These are phyloP conservation scores for Umbelopsis isabellina DNA, from an alignment of 192 early-diverging fungal genomes.

Conservation along the genomic window DNA sequence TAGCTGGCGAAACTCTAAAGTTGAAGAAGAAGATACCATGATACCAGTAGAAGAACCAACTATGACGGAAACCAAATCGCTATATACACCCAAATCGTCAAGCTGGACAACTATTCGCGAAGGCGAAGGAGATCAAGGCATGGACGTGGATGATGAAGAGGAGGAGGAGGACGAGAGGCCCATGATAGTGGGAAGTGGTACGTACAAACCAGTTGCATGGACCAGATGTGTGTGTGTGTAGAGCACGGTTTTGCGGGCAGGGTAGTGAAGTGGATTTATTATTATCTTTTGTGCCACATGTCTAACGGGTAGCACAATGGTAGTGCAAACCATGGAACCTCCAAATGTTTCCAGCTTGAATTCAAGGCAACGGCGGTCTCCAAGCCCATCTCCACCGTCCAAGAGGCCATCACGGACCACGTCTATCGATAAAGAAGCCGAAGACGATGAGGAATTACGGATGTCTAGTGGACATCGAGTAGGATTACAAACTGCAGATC, in stretches of 20 bases:
- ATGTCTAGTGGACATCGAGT: conserved; percentile 41
- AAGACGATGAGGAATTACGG: conserved; percentile 11
- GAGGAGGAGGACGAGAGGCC: conserved; percentile 34
- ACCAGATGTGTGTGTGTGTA: too few species aligned
- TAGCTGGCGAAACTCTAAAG: conserved; percentile 21
- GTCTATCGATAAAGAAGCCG: neutral
- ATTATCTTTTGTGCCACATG: too few species aligned
- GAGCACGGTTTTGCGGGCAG: too few species aligned
- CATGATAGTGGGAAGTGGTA: conserved; percentile 30
- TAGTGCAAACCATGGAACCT: conserved; percentile 15
- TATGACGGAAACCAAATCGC: conserved; percentile 8
- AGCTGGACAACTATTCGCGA: conserved; percentile 36
- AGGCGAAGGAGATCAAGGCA: neutral
- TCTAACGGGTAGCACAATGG: neutral
- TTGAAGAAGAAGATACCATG: conserved; percentile 10
- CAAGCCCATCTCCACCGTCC: conserved; percentile 6
- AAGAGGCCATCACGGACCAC: neutral
- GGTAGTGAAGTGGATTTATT: too few species aligned
- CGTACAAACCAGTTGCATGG: too few species aligned
- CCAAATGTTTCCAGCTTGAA: neutral
- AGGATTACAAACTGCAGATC: conserved; percentile 34
- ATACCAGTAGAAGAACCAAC: neutral
- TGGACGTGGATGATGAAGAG: conserved; percentile 29
- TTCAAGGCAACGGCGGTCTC: neutral
- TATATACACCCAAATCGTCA: conserved; percentile 5